Evolutionary conservation across 2,329 filamentous ascomycete genomes (phyloP).

Genomic region (Apiospora rasikravindrae): DNA sequence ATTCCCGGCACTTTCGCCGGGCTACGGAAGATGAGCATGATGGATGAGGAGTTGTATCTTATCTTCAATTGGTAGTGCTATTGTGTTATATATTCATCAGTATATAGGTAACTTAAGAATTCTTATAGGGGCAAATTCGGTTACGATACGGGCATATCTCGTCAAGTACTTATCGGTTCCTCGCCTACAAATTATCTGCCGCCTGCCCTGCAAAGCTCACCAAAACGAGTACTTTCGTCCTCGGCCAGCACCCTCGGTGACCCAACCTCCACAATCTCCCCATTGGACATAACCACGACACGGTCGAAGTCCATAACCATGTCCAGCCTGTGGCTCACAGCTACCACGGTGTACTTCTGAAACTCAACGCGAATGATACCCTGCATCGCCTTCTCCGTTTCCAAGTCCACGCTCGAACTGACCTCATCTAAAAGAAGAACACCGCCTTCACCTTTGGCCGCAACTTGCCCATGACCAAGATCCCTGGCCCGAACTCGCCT

Average conservation of each 20-base stretch:
- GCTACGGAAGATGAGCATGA: not conserved
- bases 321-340: conserved; percentile 46
- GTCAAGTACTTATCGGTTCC: too few relatives aligned
- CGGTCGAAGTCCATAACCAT: conserved; percentile 56
- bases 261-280: conserved; percentile 45
- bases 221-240: conserved; percentile 14
- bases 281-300: conserved; percentile 52
- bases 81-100: not conserved
- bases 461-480: conserved; percentile 24
- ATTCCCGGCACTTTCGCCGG: not conserved
- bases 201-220: conserved; percentile 19
- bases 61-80: not conserved
- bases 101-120: not conserved
- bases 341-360: conserved; percentile 56
- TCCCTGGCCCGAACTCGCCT: conserved; percentile 31
- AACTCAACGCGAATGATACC: conserved; percentile 39
- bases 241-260: conserved; percentile 19
- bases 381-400: conserved; percentile 40
- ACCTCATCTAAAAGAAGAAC: conserved; percentile 40
- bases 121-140: not conserved
- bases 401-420: conserved; percentile 37
- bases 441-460: conserved; percentile 33
- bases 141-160: not conserved
- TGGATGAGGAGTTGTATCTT: not conserved
- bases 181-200: not conserved